Evolutionary conservation across 495 filamentous ascomycete genomes (phyloP).

Genomic region (Saxophila tyrrhenica): DNA sequence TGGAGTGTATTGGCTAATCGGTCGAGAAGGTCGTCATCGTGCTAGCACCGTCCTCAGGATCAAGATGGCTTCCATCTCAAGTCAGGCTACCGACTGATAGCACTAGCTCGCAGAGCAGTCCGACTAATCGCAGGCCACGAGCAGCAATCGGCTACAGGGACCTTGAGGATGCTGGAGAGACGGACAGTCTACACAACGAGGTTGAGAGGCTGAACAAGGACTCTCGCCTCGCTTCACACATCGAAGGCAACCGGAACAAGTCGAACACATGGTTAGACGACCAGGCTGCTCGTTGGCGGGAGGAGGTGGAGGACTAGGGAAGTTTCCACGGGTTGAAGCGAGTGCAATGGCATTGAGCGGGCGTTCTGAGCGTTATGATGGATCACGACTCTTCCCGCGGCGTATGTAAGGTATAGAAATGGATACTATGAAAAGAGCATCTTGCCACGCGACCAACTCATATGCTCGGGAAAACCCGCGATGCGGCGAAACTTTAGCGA

Average conservation of each 20-base stretch:
- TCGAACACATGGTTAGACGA: conserved; percentile 7
- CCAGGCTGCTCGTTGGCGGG: conserved; percentile 7
- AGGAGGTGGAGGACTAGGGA: neutral
- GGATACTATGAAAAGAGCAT: too few relatives aligned
- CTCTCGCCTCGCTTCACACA: conserved; percentile 10
- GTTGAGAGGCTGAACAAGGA: conserved; percentile 14
- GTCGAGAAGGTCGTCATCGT: conserved; percentile 10
- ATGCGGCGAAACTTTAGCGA: neutral
- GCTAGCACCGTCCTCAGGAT: conserved; percentile 10
- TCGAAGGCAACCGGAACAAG: conserved; percentile 6
- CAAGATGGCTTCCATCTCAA: conserved; percentile 11
- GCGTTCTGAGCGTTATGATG: neutral
- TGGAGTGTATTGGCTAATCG: neutral
- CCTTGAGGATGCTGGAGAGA: conserved; percentile 5
- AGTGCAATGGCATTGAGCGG: neutral
- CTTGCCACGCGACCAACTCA: too few relatives aligned
- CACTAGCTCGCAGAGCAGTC: neutral
- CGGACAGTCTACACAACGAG: conserved; percentile 8
- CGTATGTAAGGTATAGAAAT: too few relatives aligned
- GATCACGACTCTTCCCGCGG: too few relatives aligned
- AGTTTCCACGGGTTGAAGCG: neutral
- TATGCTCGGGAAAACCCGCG: neutral
- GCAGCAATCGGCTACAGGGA: conserved; percentile 13
- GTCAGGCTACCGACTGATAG: conserved; percentile 11
- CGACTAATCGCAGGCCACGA: neutral